Conservation (phyloP, 805 yeast species). For the Teunomyces barrocoloradensis region DNA sequence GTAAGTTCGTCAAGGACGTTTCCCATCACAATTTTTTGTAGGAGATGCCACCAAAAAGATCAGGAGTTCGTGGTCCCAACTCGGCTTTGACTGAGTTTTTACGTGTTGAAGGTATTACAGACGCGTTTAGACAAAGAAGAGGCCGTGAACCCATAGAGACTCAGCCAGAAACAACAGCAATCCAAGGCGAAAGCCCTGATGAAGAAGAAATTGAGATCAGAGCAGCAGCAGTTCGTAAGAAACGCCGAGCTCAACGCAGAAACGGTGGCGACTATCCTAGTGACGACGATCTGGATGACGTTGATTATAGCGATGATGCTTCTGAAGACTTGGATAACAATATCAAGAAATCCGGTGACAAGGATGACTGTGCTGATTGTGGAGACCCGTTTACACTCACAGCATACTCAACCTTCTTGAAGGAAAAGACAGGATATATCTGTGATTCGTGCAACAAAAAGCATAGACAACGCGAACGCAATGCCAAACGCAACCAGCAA, state of each 20-base stretch:
- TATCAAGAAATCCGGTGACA: conserved; percentile 44
- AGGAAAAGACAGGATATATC: conserved; percentile 57
- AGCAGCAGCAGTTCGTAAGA: conserved; percentile 35
- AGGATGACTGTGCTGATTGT: conserved; percentile 64
- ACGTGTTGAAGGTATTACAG: conserved; percentile 87
- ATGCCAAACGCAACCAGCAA: conserved; percentile 50
- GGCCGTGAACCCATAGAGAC: conserved; percentile 23
- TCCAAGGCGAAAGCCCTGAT: conserved; percentile 11
- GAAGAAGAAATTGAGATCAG: conserved; percentile 30
- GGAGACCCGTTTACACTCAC: conserved; percentile 55
- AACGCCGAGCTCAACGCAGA: conserved; percentile 29
- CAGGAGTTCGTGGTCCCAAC: conserved; percentile 58
- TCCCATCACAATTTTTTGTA: too few species aligned
- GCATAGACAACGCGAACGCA: conserved; percentile 40
- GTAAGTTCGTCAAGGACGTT: too few species aligned
- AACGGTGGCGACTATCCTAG: conserved; percentile 23
- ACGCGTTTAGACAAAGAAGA: conserved; percentile 55
- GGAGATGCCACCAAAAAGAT: conserved; percentile 2
- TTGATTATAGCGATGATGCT: conserved; percentile 23
- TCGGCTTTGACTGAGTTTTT: conserved; percentile 89
- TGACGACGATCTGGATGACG: conserved; percentile 35
- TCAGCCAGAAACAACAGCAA: conserved; percentile 7
- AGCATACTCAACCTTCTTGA: conserved; percentile 59
- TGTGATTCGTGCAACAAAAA: conserved; percentile 60
- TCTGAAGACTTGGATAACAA: conserved; percentile 19